Evolutionary conservation across 768 basidiomycete genomes (phyloP), one percentile per base, ranked within the genome.

Genomic region (Lactarius evosmus): DNA sequence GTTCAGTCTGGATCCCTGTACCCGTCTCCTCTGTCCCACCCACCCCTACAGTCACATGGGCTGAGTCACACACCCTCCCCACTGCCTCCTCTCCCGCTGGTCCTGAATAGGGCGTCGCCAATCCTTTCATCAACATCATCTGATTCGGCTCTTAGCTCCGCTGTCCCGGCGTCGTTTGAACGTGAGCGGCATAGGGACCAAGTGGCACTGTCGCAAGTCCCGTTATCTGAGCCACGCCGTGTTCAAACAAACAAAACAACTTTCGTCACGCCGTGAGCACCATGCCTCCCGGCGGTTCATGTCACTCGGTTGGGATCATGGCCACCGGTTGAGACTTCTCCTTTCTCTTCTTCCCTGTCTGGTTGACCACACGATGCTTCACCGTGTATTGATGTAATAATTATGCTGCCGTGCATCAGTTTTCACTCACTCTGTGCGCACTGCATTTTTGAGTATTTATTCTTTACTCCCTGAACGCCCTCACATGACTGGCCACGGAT

Each of bases 21-120:
- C 29, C 78, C 85, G 22, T 85, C 85, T n/a, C 81, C 82, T 19
- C 74, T 82, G 36, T 79, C 79, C 60, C 76, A 79, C 66, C 75
- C 79, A 11, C 76, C 78, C 49, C 72, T 77, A 27, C 73, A 62
- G 33, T 56, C 61, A 32, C 67, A 58, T 55, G 54, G 61, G 40
- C n/a, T 44, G 52, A 55, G 52, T 50, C 59, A 61, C 60, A 22
- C 36, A 6, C 46, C 67, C 12, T 54, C 66, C 34, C 29, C 63
- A 14, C 29, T 60, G 19, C 67, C 65, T 25, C 60, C 67, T 34
- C 66, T 66, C 38, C 41, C 52, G 7, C 63, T 53, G 32, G 50
- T 63, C 34, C 22, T 66, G 30, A 67, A 65, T 29, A 65, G 66
- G 51, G 65, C 61, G 34, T 67, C 66, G 8, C 65, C 66, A 49